Evolutionary conservation across 495 filamentous ascomycete genomes (phyloP), one percentile per base, ranked within the genome.

Genomic region (Podospora bellae-mahoneyi): DNA sequence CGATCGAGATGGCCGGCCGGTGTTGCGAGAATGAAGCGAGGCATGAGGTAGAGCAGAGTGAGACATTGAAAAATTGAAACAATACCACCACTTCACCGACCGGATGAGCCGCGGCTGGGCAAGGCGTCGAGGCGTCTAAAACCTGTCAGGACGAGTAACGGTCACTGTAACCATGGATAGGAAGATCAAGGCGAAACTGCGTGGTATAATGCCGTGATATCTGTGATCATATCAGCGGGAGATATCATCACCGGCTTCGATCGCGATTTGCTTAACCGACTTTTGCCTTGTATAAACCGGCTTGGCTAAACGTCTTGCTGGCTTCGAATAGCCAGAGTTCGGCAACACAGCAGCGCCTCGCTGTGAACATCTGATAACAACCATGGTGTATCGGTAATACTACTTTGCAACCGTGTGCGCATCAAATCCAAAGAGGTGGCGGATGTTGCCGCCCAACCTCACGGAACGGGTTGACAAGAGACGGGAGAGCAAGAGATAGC

Each of bases 191-290:
- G 39, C 39, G 39, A 48, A 48, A 48, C 39, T 48, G 39, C 9
- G 39, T 48, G 39, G 39, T 48, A 48, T 48, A 48, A 48, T 48
- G 39, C 39, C 13, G 39, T 48, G 39, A 48, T 48, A 48, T 9
- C 39, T 48, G 39, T 48, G 39, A 18, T 48, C 39, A 48, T 48
- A 48, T 48, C 39, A 48, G 39, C 39, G 13, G 55, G 23, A 58
- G 55, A 26, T 58, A 26, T 58, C n/a, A 10, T 58, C 55, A 58
- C 55, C 55, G 55, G 55, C 19, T 58, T 58, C 19, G 55, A 15
- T 58, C 23, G 55, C 55, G 55, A 58, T 58, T 58, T 58, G 55
- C 55, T 58, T 19, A 10, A 58, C 55, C 55, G 55, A 26, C 23
- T 58, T 58, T 58, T 58, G 19, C 55, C n/a, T 48, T 48, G 39